Evolutionary conservation across 257 asterid species (phyloP).

Genomic region (Rauvolfia tetraphylla): DNA sequence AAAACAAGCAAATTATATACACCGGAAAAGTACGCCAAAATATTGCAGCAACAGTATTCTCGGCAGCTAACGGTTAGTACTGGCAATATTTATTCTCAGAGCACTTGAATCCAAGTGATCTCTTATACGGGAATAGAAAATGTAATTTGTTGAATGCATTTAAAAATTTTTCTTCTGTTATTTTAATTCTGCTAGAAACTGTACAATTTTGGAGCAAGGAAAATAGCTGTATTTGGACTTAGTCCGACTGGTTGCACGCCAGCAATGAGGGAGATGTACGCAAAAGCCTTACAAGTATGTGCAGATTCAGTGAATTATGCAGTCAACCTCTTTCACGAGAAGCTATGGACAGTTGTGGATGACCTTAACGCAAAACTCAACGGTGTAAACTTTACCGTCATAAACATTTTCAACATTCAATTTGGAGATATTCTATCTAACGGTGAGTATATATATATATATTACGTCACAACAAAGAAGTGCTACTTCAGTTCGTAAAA

Average conservation of each 20-base stretch:
- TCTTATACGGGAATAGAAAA: no score
- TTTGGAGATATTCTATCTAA: slow-evolving; percentile 3
- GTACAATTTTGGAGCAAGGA: slow-evolving; percentile 41
- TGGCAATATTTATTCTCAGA: no score
- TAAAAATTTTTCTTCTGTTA: no score
- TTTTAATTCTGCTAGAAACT: slow-evolving; percentile 25
- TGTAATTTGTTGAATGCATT: no score
- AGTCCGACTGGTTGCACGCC: slow-evolving; percentile 43
- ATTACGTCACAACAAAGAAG: no score
- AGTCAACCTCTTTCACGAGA: slow-evolving; percentile 25
- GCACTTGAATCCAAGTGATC: no score
- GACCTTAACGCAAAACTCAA: slow-evolving; percentile 20
- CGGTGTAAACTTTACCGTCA: slow-evolving; percentile 23
- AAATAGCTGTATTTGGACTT: slow-evolving; percentile 27
- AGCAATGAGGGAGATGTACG: neutral
- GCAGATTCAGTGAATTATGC: slow-evolving; percentile 25
- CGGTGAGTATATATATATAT: slow-evolving; percentile 24
- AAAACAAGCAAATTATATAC: slow-evolving; percentile 28
- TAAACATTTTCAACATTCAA: slow-evolving; percentile 2
- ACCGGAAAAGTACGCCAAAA: slow-evolving; percentile 10
- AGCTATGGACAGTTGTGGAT: slow-evolving; percentile 21
- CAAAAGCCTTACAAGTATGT: slow-evolving; percentile 7
- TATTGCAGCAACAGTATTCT: slow-evolving; percentile 13
- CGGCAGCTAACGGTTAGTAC: slow-evolving; percentile 21
- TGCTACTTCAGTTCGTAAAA: no score